Percentiles rank a stretch among this genome's conserved stretches.
These are phyloP conservation scores for Xenosphaeropsis pyriputrescens DNA, from an alignment of 2,329 filamentous ascomycete species.

Conservation along the genomic window DNA sequence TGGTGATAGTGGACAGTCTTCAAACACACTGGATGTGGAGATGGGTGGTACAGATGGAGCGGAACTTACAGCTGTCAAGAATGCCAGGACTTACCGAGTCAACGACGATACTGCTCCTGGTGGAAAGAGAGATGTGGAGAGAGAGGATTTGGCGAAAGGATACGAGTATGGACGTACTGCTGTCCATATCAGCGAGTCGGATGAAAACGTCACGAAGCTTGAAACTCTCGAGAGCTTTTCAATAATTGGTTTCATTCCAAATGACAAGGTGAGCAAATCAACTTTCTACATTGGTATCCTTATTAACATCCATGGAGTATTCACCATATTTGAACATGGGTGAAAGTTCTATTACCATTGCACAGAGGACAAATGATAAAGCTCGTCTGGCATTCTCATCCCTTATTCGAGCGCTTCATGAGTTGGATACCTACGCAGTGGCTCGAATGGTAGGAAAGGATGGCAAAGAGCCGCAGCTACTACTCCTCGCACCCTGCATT, in stretches of 20 bases:
- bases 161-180: constrained; percentile 89
- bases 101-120: constrained; percentile 60
- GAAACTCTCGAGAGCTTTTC: constrained; percentile 63
- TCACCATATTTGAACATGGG: constrained; percentile 79
- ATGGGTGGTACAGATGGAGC: constrained; percentile 25
- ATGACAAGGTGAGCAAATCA: constrained; percentile 39
- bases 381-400: constrained; percentile 78
- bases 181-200: constrained; percentile 75
- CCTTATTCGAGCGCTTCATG: constrained; percentile 73
- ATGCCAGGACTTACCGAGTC: constrained; percentile 67
- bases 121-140: constrained; percentile 67
- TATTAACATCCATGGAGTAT: constrained; percentile 34
- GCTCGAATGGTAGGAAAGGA: constrained; percentile 78
- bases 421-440: constrained; percentile 74
- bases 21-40: constrained; percentile 29
- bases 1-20: constrained; percentile 28
- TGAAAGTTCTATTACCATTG: constrained; percentile 62
- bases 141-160: constrained; percentile 78
- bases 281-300: background rate
- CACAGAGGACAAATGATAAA: constrained; percentile 65
- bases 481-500: constrained; percentile 69
- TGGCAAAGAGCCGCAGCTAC: constrained; percentile 58
- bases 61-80: constrained; percentile 55
- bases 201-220: constrained; percentile 78
- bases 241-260: constrained; percentile 75